phyloP scores from a whole-genome alignment of 768 basidiomycete genomes.

The Scleroderma citrinum region DNA sequence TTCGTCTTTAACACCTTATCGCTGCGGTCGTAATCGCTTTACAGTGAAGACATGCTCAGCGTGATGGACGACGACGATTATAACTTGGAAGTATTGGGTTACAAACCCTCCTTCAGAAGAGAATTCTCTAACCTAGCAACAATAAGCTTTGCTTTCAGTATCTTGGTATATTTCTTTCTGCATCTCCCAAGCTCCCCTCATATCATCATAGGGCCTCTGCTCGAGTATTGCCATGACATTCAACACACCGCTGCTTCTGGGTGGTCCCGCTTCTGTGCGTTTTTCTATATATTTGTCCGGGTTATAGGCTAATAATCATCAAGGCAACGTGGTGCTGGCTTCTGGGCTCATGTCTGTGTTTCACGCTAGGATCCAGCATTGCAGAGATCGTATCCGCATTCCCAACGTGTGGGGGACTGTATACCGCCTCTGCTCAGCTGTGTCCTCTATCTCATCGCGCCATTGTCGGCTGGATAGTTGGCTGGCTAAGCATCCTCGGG shows the following conservation, averaged over 20 bases:
- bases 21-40: too few species aligned
- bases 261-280: slow-evolving; percentile 65
- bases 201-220: slow-evolving; percentile 50
- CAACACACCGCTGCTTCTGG: slow-evolving; percentile 63
- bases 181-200: background rate
- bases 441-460: slow-evolving; percentile 58
- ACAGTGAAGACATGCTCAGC: slow-evolving; percentile 1
- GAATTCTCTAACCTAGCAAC: slow-evolving; percentile 84
- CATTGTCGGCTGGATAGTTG: slow-evolving; percentile 71
- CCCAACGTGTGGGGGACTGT: slow-evolving; percentile 72
- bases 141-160: slow-evolving; percentile 70
- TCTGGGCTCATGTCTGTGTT: slow-evolving; percentile 64
- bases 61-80: slow-evolving; percentile 53
- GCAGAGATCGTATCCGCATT: slow-evolving; percentile 75
- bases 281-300: background rate
- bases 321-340: slow-evolving; percentile 73
- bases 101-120: slow-evolving; percentile 75
- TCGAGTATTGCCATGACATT: slow-evolving; percentile 76
- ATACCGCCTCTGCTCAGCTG: slow-evolving; percentile 71
- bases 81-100: slow-evolving; percentile 60
- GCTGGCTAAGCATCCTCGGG: slow-evolving; percentile 80
- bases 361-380: slow-evolving; percentile 66
- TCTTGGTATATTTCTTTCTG: slow-evolving; percentile 44
- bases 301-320: slow-evolving; percentile 1
- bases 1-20: too few species aligned